Evolutionary conservation across 108 stramenopile genomes (phyloP).

Genomic region (Skeletonema marinoi): DNA sequence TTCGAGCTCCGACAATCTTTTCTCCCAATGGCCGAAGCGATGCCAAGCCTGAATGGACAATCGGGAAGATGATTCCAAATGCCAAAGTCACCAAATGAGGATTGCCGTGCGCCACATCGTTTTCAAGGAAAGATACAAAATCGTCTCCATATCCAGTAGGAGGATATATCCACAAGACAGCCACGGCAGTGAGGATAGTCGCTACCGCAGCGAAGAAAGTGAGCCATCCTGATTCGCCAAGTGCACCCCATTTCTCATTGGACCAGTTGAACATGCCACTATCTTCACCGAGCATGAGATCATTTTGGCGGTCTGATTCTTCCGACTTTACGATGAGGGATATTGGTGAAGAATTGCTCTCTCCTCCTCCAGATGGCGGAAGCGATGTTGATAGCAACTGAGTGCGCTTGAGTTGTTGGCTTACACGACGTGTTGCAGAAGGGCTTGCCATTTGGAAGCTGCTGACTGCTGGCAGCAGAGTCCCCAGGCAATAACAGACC

Average conservation of each 20-base stretch:
- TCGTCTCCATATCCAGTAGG: conserved; percentile 75
- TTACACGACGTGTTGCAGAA: neutral
- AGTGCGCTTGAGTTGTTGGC: neutral
- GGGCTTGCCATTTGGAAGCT: neutral
- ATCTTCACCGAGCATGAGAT: conserved; percentile 76
- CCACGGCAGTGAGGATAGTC: conserved; percentile 74
- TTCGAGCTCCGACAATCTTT: conserved; percentile 86
- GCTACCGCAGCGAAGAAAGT: conserved; percentile 75
- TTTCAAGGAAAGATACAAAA: conserved; percentile 67
- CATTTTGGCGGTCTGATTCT: conserved; percentile 56
- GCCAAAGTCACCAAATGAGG: conserved; percentile 63
- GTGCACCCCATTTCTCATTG: conserved; percentile 64
- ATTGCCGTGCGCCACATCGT: conserved; percentile 63
- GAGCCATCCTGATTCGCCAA: conserved; percentile 72
- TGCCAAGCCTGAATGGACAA: conserved; percentile 95
- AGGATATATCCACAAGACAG: conserved; percentile 74
- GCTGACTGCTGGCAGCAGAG: neutral
- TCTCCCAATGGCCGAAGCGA: conserved; percentile 89
- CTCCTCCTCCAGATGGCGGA: conserved; percentile 4
- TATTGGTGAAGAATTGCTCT: conserved; percentile 20
- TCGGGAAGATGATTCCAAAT: conserved; percentile 83
- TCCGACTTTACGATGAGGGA: conserved; percentile 60
- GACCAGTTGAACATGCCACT: conserved; percentile 59
- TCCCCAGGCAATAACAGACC: neutral
- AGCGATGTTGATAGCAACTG: conserved; percentile 2